Evolutionary conservation across 768 basidiomycete species (phyloP).

Genomic region (Termitomyces sp.): DNA sequence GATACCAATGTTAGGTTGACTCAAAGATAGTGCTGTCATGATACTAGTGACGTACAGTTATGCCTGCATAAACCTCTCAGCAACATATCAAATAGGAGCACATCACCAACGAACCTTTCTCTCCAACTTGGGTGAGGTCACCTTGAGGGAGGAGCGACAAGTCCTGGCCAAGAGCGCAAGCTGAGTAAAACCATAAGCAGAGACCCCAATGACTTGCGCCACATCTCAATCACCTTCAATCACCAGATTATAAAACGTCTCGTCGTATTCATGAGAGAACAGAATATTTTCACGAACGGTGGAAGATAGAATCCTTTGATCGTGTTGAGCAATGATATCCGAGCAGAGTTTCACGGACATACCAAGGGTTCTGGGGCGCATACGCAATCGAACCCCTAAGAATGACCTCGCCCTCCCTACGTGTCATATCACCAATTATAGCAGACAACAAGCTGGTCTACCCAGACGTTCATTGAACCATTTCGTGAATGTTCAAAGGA

Average conservation of each 20-base stretch:
- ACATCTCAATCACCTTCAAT: slow-evolving; percentile 55
- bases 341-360: slow-evolving; percentile 9
- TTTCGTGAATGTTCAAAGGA: neutral
- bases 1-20: neutral
- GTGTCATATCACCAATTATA: slow-evolving; percentile 84
- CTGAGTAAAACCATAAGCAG: slow-evolving; percentile 25
- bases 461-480: neutral
- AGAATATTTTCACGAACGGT: slow-evolving; percentile 88
- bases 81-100: neutral
- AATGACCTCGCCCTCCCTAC: slow-evolving; percentile 67
- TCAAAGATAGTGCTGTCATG: neutral
- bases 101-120: slow-evolving; percentile 55
- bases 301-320: slow-evolving; percentile 73
- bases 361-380: slow-evolving; percentile 88
- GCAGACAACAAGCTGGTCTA: slow-evolving; percentile 76
- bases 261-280: slow-evolving; percentile 88
- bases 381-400: slow-evolving; percentile 75
- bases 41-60: slow-evolving; percentile 43
- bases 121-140: slow-evolving; percentile 82
- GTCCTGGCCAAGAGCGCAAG: slow-evolving; percentile 85
- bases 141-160: slow-evolving; percentile 76
- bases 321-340: neutral
- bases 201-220: neutral
- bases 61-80: slow-evolving; percentile 30
- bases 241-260: slow-evolving; percentile 77